phyloP scores from a whole-genome alignment of 371 early-diverging fungal species.

The Mortierella sp. region DNA sequence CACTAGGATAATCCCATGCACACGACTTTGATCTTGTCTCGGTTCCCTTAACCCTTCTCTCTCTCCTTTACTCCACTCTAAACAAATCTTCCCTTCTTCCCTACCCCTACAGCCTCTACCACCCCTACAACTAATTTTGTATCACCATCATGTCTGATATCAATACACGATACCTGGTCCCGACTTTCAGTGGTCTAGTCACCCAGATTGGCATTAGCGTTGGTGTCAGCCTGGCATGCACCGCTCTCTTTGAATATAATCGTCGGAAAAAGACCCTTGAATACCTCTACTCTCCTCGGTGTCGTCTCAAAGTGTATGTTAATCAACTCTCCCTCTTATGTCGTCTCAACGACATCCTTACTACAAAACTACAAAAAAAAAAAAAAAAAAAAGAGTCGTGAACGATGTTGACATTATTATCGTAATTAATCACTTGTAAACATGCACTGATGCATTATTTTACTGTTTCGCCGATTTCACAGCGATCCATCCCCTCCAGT shows the following conservation, averaged over 20 bases:
- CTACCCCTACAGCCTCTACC: neutral
- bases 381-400: too few species aligned
- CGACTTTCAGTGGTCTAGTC: conserved; percentile 57
- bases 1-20: neutral
- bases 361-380: too few species aligned
- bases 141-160: conserved; percentile 27
- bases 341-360: neutral
- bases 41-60: neutral
- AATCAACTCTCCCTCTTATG: neutral
- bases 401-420: neutral
- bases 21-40: neutral
- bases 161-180: conserved; percentile 29
- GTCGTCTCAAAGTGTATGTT: conserved; percentile 53
- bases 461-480: neutral
- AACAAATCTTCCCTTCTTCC: neutral
- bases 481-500: conserved; percentile 60
- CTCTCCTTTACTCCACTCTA: neutral
- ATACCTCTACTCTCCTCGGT: conserved; percentile 58
- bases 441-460: neutral
- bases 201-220: conserved; percentile 59
- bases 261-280: conserved; percentile 54
- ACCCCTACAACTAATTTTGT: neutral
- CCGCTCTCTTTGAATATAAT: conserved; percentile 58
- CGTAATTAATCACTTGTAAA: neutral
- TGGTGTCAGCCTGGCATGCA: conserved; percentile 47